Percentiles rank a stretch among this genome's conserved stretches.
phyloP scores from a whole-genome alignment of 2,329 filamentous ascomycete species.

The Sporothrix variecibatus region DNA sequence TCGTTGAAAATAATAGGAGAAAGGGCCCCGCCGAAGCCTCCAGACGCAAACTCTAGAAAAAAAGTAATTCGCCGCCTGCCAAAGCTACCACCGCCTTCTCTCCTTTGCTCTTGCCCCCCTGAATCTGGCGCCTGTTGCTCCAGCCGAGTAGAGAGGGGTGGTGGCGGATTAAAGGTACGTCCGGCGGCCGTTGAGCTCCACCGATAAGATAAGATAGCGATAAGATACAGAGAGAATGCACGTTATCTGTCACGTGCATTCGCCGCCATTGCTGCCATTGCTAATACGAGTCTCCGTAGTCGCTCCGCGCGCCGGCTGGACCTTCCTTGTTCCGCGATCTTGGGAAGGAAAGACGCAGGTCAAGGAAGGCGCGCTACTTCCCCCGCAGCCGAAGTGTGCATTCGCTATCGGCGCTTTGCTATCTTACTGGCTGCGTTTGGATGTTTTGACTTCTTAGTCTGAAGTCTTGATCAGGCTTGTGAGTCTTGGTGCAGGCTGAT shows the following conservation, averaged over 20 bases:
- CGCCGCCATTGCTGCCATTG: neutral
- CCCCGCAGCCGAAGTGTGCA: neutral
- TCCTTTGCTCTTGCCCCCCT: neutral
- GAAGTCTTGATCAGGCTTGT: too few species aligned
- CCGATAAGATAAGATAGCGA: neutral
- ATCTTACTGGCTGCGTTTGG: neutral
- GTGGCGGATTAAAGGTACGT: slow-evolving; percentile 29
- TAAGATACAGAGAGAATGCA: neutral
- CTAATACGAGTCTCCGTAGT: neutral
- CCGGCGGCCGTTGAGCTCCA: slow-evolving; percentile 12
- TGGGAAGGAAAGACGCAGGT: neutral
- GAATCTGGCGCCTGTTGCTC: neutral
- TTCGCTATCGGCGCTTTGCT: slow-evolving; percentile 22
- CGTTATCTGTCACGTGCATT: neutral
- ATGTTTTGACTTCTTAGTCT: neutral
- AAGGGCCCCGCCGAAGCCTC: slow-evolving; percentile 30
- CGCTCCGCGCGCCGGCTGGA: neutral
- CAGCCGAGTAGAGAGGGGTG: neutral
- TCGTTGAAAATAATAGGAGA: slow-evolving; percentile 28
- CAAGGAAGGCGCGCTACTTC: neutral
- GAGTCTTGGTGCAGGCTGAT: neutral
- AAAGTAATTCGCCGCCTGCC: slow-evolving; percentile 21
- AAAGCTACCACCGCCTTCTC: slow-evolving; percentile 5
- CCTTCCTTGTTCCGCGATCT: slow-evolving; percentile 3
- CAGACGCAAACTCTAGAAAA: slow-evolving; percentile 24